phyloP scores from a whole-genome alignment of 1,284 basidiomycete species.

The Neonothopanus nambi region DNA sequence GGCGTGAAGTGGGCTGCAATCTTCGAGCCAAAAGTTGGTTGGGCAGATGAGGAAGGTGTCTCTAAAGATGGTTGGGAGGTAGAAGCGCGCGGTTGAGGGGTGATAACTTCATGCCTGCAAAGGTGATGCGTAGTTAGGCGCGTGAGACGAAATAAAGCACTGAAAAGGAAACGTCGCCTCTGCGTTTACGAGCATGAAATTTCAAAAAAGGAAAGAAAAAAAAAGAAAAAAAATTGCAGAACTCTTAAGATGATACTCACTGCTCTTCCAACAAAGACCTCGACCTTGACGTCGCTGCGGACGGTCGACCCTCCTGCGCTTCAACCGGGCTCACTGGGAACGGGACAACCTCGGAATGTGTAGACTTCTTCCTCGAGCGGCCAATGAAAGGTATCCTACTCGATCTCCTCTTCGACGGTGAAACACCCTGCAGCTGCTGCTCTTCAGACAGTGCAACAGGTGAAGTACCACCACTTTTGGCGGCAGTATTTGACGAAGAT shows the following conservation, averaged over 20 bases:
- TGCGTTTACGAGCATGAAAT: too few species aligned
- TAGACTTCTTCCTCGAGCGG: conserved; percentile 44
- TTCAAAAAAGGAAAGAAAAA: too few species aligned
- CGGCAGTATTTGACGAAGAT: conserved; percentile 28
- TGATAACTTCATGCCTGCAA: not conserved
- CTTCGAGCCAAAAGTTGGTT: conserved; percentile 51
- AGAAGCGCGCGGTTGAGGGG: conserved; percentile 4
- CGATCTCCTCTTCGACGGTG: conserved; percentile 33
- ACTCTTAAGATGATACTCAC: too few species aligned
- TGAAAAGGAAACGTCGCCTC: too few species aligned
- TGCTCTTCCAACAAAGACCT: conserved; percentile 5
- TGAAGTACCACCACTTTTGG: conserved; percentile 18
- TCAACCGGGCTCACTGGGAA: conserved; percentile 18
- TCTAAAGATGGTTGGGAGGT: conserved; percentile 13
- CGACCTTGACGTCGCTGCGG: conserved; percentile 10
- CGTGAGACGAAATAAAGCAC: too few species aligned
- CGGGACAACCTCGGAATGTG: conserved; percentile 26
- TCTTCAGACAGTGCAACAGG: conserved; percentile 24
- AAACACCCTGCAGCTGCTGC: conserved; percentile 23
- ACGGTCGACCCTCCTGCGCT: conserved; percentile 1
- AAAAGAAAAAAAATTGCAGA: too few species aligned
- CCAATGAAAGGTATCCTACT: conserved; percentile 44
- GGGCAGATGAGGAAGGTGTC: conserved; percentile 20
- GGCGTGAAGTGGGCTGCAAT: conserved; percentile 53
- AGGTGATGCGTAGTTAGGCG: too few species aligned